A percentile compares a stretch with the other conserved stretches of the same genome.
Conservation (phyloP, 495 filamentous ascomycete species). For the Penicillium cinerascens region DNA sequence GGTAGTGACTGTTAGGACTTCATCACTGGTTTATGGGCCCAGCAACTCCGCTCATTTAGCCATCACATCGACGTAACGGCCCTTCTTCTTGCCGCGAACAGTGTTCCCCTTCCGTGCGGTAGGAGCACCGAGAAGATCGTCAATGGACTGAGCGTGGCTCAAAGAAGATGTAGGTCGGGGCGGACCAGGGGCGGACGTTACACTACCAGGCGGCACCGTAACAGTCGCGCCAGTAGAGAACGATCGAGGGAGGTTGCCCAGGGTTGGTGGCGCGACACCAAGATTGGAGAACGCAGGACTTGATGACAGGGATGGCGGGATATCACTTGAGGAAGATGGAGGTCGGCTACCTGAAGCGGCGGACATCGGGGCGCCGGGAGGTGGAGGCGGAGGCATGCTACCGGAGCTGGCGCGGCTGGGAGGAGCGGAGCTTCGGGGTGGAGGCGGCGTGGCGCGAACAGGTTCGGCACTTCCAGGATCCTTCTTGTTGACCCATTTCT, state of each 20-base stretch:
- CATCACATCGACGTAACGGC: constrained; percentile 93
- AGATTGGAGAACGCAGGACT: constrained; percentile 39
- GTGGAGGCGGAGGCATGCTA: constrained; percentile 35
- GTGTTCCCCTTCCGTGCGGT: constrained; percentile 61
- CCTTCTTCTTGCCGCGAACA: constrained; percentile 73
- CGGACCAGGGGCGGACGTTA: constrained; percentile 28
- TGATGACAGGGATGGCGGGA: constrained; percentile 32
- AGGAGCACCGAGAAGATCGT: constrained; percentile 75
- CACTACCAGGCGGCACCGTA: constrained; percentile 26
- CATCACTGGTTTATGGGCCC: neutral
- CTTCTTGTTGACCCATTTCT: constrained; percentile 99
- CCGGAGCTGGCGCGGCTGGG: constrained; percentile 39
- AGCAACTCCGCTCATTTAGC: constrained; percentile 37
- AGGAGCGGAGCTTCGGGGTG: constrained; percentile 46
- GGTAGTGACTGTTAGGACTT: neutral
- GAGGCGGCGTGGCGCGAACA: constrained; percentile 52
- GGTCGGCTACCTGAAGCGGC: constrained; percentile 30
- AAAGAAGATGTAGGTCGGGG: constrained; percentile 60
- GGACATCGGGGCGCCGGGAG: constrained; percentile 33
- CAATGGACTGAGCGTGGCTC: constrained; percentile 78
- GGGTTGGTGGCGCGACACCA: constrained; percentile 24
- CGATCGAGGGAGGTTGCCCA: constrained; percentile 29
- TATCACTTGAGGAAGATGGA: constrained; percentile 39
- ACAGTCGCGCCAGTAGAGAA: constrained; percentile 37
- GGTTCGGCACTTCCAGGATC: constrained; percentile 45